Base-by-base conservation (phyloP, 805 yeast genomes). In the Lachancea kluyveri region DNA sequence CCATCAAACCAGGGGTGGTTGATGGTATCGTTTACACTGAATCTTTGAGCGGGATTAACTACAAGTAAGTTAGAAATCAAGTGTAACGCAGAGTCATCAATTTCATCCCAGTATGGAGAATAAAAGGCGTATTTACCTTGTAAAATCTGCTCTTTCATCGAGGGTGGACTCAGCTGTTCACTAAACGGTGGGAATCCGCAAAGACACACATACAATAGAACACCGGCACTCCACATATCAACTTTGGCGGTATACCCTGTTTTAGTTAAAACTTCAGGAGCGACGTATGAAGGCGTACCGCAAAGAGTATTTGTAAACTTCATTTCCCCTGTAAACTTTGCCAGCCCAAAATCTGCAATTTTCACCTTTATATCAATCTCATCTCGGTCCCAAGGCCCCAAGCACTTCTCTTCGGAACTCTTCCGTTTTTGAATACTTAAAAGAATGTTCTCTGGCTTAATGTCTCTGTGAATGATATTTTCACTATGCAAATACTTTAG, bases 171-270 rank as follows among this genome's bases (percentile, higher is more conserved):
- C 35, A 82, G 52, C 39, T 83, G 90, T 26, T 81, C 92, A 47
- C 86, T 78, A 50, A 83, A 83, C 0, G 94, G 94, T 4, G 90
- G 92, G 43, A 83, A 83, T 0, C 94, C 94, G 52, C 86, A 81
- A 11, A 83, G 60, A 50, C 92, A 80, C 2, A 82, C 87, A 40
- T 83, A 83, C 10, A 82, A 54, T 27, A 83, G 64, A 2, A 82
- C 90, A 3, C 92, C 94, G 6, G 81, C 70, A 50, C 85, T 80
- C 94, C 94, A 83, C 53, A 83, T 57, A 53, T 83, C 94, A 8
- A 79, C 86, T 26, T 79, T 73, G 21, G 80, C 78, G 20, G 82
- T 69, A 45, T 83, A 83, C 2, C 67, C 59, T 8, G 69, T 65
- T 54, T 77, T 75, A 14, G 50, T 45, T n/a, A 66, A 41, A 5